Percentiles rank a stretch among this genome's conserved stretches.
phyloP scores from a whole-genome alignment of 441 rosid genomes.

The Mallotus japonicus region DNA sequence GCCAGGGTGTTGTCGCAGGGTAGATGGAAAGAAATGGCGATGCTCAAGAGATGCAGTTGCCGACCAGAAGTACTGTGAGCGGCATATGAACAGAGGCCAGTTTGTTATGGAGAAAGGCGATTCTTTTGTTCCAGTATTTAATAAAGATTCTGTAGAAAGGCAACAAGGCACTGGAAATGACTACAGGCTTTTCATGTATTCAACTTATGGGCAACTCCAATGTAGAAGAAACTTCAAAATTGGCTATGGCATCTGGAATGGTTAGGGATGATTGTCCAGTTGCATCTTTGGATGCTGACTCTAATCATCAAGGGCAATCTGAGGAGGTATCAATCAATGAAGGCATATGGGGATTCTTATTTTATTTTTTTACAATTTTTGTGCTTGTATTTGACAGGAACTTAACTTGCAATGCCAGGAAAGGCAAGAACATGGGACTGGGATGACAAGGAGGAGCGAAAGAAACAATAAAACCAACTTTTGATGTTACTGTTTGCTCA shows the following conservation, averaged over 20 bases:
- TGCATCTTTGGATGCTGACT: constrained; percentile 61
- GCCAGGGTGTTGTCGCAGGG: constrained; percentile 89
- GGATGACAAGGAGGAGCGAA: constrained; percentile 31
- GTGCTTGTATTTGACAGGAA: constrained; percentile 13
- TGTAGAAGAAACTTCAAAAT: constrained; percentile 52
- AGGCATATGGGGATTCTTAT: not conserved
- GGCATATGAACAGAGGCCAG: constrained; percentile 92
- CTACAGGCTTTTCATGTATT: constrained; percentile 85
- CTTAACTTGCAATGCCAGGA: constrained; percentile 26
- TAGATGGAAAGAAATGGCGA: constrained; percentile 97
- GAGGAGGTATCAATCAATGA: constrained; percentile 40
- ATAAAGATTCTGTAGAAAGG: constrained; percentile 61
- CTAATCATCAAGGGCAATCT: constrained; percentile 31
- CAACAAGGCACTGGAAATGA: constrained; percentile 65
- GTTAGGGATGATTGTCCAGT: constrained; percentile 46
- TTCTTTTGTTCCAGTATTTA: constrained; percentile 55
- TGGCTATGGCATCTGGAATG: constrained; percentile 41
- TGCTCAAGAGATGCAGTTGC: constrained; percentile 86
- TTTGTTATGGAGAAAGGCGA: too few relatives aligned
- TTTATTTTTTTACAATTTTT: not conserved
- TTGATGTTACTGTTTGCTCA: too few relatives aligned
- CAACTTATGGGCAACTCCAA: constrained; percentile 73
- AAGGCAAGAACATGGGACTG: constrained; percentile 26
- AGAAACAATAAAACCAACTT: too few relatives aligned
- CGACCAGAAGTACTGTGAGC: constrained; percentile 85